Conservation (phyloP, 192 early-diverging fungal genomes). For the Coemansia sp. region DNA sequence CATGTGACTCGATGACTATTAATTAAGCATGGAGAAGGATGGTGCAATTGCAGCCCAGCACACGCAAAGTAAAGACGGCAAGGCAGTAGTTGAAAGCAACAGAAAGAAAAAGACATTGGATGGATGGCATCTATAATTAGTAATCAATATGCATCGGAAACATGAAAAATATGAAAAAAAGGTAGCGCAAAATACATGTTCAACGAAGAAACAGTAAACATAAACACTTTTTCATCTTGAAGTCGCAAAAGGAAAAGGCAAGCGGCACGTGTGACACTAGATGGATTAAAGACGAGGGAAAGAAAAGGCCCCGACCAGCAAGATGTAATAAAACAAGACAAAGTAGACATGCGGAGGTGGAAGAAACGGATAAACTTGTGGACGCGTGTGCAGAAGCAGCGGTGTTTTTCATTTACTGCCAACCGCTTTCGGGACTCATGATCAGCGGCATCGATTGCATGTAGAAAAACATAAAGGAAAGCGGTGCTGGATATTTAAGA, state of each 20-base stretch:
- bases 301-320: not conserved
- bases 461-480: not conserved
- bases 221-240: not conserved
- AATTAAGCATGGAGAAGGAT: constrained; percentile 1
- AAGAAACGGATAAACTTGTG: not conserved
- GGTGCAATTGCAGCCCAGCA: not conserved
- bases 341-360: not conserved
- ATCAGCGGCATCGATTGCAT: not conserved
- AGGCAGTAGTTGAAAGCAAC: not conserved
- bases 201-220: not conserved
- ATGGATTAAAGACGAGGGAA: not conserved
- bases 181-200: not conserved
- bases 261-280: not conserved
- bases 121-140: constrained; percentile 8
- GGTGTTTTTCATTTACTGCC: not conserved
- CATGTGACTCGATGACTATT: constrained; percentile 89
- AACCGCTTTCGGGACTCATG: not conserved
- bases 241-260: not conserved
- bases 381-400: not conserved
- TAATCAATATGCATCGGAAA: constrained; percentile 1
- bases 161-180: not conserved
- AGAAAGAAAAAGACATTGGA: not conserved
- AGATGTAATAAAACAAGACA: too few relatives aligned
- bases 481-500: not conserved
- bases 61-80: not conserved